Evolutionary conservation across 176 grass and related monocot genomes (phyloP).

Genomic region (Microstegium vimineum): DNA sequence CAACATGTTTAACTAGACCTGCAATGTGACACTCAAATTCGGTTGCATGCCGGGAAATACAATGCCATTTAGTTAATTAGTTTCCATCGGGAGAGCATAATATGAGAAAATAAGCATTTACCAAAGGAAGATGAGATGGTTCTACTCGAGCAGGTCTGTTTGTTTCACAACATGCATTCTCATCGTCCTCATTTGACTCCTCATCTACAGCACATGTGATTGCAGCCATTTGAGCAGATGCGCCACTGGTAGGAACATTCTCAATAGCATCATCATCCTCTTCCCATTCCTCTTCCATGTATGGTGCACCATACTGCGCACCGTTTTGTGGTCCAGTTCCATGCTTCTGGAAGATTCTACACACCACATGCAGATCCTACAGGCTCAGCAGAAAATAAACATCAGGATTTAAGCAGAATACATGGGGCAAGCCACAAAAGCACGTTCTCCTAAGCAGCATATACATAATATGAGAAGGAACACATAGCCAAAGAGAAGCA

Average conservation of each 20-base stretch:
- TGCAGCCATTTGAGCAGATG: neutral
- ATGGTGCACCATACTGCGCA: slow-evolving; percentile 91
- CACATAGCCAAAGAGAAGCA: neutral
- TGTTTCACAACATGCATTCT: slow-evolving; percentile 39
- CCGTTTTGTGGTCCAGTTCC: slow-evolving; percentile 83
- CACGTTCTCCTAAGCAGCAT: neutral
- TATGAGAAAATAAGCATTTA: slow-evolving; percentile 11
- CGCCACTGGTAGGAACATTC: slow-evolving; percentile 20
- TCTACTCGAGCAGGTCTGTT: slow-evolving; percentile 46
- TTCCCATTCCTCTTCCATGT: slow-evolving; percentile 95
- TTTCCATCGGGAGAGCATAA: neutral
- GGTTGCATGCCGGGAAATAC: neutral
- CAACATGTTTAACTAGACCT: neutral
- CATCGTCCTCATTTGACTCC: slow-evolving; percentile 41
- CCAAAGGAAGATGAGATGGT: neutral
- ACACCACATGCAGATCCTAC: slow-evolving; percentile 88
- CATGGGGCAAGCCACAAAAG: neutral
- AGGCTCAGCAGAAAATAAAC: slow-evolving; percentile 19
- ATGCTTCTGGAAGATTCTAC: slow-evolving; percentile 87
- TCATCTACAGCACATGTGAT: slow-evolving; percentile 31
- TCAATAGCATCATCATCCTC: slow-evolving; percentile 52
- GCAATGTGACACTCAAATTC: neutral
- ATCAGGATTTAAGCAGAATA: slow-evolving; percentile 4
- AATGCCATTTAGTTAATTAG: neutral
- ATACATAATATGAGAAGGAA: neutral